Percentiles rank a stretch among this genome's conserved stretches.
Evolutionary conservation across 345 rosid species (phyloP).

Genomic region (Hypericum androsaemum): DNA sequence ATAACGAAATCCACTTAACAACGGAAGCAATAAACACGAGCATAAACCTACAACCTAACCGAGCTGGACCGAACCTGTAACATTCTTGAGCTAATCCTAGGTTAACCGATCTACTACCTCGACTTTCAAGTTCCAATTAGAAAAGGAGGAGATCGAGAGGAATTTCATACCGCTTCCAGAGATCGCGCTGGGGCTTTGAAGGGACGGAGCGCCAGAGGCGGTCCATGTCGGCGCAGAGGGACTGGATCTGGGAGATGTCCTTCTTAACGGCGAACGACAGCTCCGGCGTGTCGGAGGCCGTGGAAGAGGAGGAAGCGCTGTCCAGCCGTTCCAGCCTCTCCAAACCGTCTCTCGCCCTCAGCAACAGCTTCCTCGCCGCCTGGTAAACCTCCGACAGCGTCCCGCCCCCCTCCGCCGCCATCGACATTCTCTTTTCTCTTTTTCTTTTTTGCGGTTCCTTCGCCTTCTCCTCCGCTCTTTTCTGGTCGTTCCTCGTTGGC

Average conservation of each 20-base stretch:
- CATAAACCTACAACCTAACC: too few species aligned
- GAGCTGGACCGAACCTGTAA: too few species aligned
- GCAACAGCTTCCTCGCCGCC: constrained; percentile 45
- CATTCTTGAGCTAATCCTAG: too few species aligned
- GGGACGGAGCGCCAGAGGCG: constrained; percentile 72
- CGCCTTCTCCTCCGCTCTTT: too few species aligned
- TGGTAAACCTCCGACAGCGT: constrained; percentile 59
- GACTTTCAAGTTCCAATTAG: constrained; percentile 82
- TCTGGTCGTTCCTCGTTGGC: too few species aligned
- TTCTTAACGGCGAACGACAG: constrained; percentile 59
- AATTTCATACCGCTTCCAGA: constrained; percentile 61
- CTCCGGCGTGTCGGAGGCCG: constrained; percentile 64
- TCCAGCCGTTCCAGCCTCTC: constrained; percentile 79
- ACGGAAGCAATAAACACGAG: too few species aligned
- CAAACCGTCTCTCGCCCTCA: constrained; percentile 70
- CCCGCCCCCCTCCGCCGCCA: constrained; percentile 39
- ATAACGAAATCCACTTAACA: too few species aligned
- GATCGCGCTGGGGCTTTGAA: constrained; percentile 83
- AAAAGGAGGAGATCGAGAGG: constrained; percentile 4
- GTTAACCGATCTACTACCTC: too few species aligned
- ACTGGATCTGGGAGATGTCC: constrained; percentile 63
- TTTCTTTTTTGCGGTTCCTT: too few species aligned
- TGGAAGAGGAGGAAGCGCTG: constrained; percentile 31
- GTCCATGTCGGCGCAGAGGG: constrained; percentile 74
- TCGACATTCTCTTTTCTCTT: constrained; percentile 2